Conservation (phyloP, 1,139 yeast genomes). For the Pichia inconspicua region DNA sequence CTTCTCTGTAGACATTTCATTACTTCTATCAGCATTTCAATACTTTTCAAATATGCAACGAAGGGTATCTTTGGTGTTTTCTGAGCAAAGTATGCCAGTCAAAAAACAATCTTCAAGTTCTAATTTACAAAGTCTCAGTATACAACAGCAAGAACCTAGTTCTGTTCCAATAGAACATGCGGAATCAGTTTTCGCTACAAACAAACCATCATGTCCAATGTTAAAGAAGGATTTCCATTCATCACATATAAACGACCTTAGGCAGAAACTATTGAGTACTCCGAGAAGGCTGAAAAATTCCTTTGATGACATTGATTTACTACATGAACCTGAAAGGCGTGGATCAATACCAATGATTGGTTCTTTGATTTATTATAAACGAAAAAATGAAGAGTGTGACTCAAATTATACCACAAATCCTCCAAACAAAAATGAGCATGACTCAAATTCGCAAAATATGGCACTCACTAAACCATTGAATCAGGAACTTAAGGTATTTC, state of each 20-base stretch:
- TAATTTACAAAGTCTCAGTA: not conserved
- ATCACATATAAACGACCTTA: not conserved
- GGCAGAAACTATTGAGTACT: not conserved
- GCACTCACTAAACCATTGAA: not conserved
- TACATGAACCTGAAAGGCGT: not conserved
- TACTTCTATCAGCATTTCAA: not conserved
- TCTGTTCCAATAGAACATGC: not conserved
- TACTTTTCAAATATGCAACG: constrained; percentile 2
- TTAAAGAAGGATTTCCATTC: not conserved
- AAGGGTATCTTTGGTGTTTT: constrained; percentile 9
- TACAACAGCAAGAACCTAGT: not conserved
- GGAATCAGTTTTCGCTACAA: not conserved
- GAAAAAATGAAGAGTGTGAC: constrained; percentile 6
- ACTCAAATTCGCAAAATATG: not conserved
- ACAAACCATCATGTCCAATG: not conserved
- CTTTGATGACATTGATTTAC: constrained; percentile 4
- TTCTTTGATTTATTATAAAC: constrained; percentile 22
- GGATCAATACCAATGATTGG: constrained; percentile 26
- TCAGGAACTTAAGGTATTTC: not conserved
- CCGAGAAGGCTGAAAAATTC: not conserved
- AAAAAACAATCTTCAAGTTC: not conserved
- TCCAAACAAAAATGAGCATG: not conserved
- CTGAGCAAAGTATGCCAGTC: constrained; percentile 1
- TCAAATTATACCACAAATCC: not conserved
- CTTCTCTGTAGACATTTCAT: not conserved